phyloP scores from a whole-genome alignment of 805 yeast species.

The Cyberlindnera maclurae region DNA sequence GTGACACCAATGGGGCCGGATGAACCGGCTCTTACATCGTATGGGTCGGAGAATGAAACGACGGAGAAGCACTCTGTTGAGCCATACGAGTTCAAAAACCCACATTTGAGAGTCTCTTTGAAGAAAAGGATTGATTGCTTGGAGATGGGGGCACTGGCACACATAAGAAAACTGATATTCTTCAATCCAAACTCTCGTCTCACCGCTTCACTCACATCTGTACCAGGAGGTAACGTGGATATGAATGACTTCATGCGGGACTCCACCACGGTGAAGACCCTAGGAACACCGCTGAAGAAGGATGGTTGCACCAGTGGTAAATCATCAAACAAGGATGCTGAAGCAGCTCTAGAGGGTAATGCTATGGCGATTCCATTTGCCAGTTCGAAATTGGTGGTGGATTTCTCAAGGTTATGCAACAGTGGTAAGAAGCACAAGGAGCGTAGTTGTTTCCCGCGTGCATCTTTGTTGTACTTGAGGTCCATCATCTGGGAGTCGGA shows the following conservation, averaged over 20 bases:
- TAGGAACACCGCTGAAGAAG: constrained; percentile 44
- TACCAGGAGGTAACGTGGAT: constrained; percentile 4
- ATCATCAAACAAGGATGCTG: constrained; percentile 40
- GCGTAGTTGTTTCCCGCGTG: constrained; percentile 16
- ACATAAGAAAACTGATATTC: constrained; percentile 25
- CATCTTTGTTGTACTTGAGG: constrained; percentile 14
- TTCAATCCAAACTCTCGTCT: constrained; percentile 32
- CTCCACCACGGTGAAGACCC: constrained; percentile 47
- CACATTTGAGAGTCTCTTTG: constrained; percentile 40
- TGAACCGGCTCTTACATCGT: constrained; percentile 36
- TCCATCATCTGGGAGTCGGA: constrained; percentile 8
- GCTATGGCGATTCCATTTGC: constrained; percentile 37
- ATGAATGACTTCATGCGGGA: constrained; percentile 15
- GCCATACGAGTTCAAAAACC: constrained; percentile 51
- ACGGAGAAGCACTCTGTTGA: constrained; percentile 55
- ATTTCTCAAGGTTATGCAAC: constrained; percentile 53
- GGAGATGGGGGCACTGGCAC: constrained; percentile 58
- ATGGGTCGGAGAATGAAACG: constrained; percentile 27
- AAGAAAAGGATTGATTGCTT: constrained; percentile 46
- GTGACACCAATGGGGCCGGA: constrained; percentile 44
- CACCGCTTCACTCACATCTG: constrained; percentile 15
- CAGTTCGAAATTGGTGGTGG: constrained; percentile 33
- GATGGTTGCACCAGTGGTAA: constrained; percentile 40
- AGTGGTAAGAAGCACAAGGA: constrained; percentile 40
- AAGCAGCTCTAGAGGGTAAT: constrained; percentile 39